These are phyloP conservation scores for Candida berthetii DNA, from an alignment of 805 yeast species.

Conservation along the genomic window DNA sequence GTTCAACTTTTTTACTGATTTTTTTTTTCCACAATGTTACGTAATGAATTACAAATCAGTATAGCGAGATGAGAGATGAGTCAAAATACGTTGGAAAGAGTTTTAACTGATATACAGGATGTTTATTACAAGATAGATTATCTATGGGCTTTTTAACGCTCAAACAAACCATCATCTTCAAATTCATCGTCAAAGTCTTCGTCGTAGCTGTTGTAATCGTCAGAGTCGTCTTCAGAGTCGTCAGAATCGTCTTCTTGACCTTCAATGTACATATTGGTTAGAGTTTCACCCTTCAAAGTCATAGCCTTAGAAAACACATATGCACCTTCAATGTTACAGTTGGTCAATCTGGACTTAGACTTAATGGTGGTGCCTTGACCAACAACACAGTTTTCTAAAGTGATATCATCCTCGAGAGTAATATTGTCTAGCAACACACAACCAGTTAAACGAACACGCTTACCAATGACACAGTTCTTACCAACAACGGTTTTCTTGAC, in stretches of 20 bases:
- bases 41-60: no score
- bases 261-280: constrained; percentile 28
- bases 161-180: constrained; percentile 61
- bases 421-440: constrained; percentile 73
- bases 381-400: constrained; percentile 76
- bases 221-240: constrained; percentile 19
- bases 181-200: constrained; percentile 36
- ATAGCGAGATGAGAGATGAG: no score
- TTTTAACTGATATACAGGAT: no score
- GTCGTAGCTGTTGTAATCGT: constrained; percentile 27
- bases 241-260: constrained; percentile 16
- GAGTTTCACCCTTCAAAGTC: constrained; percentile 51
- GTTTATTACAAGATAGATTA: no score
- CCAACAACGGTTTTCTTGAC: constrained; percentile 87
- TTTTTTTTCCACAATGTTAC: no score
- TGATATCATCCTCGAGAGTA: constrained; percentile 68
- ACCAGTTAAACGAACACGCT: constrained; percentile 82
- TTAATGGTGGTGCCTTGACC: constrained; percentile 67
- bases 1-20: no score
- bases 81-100: no score
- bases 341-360: constrained; percentile 57
- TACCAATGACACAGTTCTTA: constrained; percentile 67
- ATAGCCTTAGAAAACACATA: constrained; percentile 57
- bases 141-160: constrained; percentile 24
- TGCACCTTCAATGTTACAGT: constrained; percentile 82